Evolutionary conservation across 208 protist species (phyloP).

Genomic region (Acanthamoeba healyi): DNA sequence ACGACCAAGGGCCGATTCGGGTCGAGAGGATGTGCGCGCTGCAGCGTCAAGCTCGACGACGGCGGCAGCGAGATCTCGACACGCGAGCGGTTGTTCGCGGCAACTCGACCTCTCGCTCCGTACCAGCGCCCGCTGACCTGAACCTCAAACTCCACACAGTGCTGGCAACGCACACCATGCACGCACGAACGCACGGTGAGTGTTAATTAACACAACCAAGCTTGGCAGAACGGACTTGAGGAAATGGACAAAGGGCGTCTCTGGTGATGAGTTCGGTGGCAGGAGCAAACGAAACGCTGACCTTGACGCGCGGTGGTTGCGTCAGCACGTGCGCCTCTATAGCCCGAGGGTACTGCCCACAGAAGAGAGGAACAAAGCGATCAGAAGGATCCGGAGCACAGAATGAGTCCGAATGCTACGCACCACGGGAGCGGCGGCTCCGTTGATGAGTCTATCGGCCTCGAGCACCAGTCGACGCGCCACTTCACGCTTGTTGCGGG

Average conservation of each 20-base stretch:
- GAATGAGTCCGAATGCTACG: too few species aligned
- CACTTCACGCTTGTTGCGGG: background rate
- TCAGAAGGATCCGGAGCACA: too few species aligned
- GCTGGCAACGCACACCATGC: background rate
- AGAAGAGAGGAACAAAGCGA: background rate
- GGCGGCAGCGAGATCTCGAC: background rate
- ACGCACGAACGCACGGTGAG: background rate
- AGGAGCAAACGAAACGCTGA: background rate
- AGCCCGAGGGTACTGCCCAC: background rate
- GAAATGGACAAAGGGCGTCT: background rate
- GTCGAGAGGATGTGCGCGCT: background rate
- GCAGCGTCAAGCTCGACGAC: background rate
- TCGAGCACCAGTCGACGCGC: background rate
- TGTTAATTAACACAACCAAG: too few species aligned
- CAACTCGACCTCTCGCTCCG: background rate
- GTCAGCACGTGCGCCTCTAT: background rate
- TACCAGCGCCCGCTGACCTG: background rate
- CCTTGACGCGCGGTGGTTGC: background rate
- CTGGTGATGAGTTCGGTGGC: background rate
- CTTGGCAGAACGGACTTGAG: background rate
- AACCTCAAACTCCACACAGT: background rate
- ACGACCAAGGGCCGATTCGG: background rate
- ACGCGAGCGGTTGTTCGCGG: background rate
- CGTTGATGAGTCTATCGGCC: background rate
- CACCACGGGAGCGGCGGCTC: too few species aligned